phyloP scores from a whole-genome alignment of 306 rosid species.

The Senna tora region DNA sequence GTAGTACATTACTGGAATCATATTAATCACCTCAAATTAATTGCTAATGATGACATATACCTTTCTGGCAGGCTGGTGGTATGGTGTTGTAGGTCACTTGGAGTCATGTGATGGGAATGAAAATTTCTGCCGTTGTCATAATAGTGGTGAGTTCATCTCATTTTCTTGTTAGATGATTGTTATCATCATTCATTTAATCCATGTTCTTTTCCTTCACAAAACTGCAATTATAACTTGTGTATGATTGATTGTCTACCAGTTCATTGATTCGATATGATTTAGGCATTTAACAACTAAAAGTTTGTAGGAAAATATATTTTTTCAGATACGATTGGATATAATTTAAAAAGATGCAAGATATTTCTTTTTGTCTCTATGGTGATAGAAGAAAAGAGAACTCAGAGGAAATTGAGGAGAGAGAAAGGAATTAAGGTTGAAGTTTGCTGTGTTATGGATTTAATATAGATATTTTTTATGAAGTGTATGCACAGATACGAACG shows the following conservation, averaged over 20 bases:
- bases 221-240: slow-evolving; percentile 33
- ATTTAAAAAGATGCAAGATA: slow-evolving; percentile 7
- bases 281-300: not conserved
- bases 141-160: slow-evolving; percentile 68
- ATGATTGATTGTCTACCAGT: slow-evolving; percentile 15
- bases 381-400: slow-evolving; percentile 2
- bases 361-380: not conserved
- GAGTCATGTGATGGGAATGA: slow-evolving; percentile 82
- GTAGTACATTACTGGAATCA: slow-evolving; percentile 2
- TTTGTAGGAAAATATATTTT: slow-evolving; percentile 29
- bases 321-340: not conserved
- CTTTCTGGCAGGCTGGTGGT: slow-evolving; percentile 95
- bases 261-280: slow-evolving; percentile 18
- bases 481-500: no score
- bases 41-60: slow-evolving; percentile 34
- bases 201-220: slow-evolving; percentile 26
- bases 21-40: slow-evolving; percentile 23
- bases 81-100: slow-evolving; percentile 93
- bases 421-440: not conserved
- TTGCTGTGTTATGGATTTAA: no score
- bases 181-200: slow-evolving; percentile 30
- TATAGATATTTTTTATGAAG: not conserved
- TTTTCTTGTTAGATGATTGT: slow-evolving; percentile 35
- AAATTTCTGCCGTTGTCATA: slow-evolving; percentile 71
- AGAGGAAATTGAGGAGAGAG: slow-evolving; percentile 17